These are phyloP conservation scores for Trypanosoma mega DNA, from an alignment of 208 protist genomes.

Conservation along the genomic window DNA sequence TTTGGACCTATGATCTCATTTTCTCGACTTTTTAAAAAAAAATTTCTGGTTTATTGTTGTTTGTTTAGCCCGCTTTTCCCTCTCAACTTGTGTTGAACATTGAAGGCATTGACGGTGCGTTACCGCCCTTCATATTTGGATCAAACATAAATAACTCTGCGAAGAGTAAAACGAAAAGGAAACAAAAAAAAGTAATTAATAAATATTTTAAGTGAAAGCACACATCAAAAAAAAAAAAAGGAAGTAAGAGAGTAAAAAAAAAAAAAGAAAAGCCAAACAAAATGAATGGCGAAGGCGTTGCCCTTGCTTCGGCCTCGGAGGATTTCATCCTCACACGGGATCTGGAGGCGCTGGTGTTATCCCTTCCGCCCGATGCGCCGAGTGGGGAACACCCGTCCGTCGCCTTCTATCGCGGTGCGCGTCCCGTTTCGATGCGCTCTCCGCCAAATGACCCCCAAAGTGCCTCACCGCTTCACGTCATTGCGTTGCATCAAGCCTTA, in stretches of 20 bases:
- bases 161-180: too few species aligned
- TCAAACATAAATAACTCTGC: too few species aligned
- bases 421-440: slow-evolving; percentile 20
- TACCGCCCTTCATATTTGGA: too few species aligned
- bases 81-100: too few species aligned
- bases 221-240: background rate
- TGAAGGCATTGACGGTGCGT: too few species aligned
- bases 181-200: too few species aligned
- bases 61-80: too few species aligned
- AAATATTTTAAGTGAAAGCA: background rate
- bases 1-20: too few species aligned
- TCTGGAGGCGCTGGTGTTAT: slow-evolving; percentile 6
- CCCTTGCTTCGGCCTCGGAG: background rate
- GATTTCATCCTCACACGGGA: slow-evolving; percentile 1
- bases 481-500: slow-evolving; percentile 67
- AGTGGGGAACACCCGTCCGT: slow-evolving; percentile 45
- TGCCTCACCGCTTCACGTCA: too few species aligned
- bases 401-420: slow-evolving; percentile 56
- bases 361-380: background rate
- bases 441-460: background rate
- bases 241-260: background rate
- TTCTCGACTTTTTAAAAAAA: too few species aligned
- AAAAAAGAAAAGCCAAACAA: background rate
- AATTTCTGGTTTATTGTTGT: too few species aligned
- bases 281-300: background rate